phyloP scores from a whole-genome alignment of 441 rosid species.

The Cnidoscolus chayamansa region DNA sequence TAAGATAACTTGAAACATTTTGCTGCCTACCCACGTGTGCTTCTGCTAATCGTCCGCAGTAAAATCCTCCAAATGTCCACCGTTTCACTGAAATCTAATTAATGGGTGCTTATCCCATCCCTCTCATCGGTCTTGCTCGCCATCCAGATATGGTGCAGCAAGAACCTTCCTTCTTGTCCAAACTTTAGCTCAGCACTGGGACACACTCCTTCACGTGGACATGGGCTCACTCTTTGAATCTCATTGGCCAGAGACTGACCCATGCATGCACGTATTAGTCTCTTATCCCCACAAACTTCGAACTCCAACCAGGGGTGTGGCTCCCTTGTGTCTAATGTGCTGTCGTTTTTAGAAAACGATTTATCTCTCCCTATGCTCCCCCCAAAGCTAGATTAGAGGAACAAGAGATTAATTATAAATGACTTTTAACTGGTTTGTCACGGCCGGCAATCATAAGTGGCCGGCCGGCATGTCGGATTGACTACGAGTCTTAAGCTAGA shows the following conservation, averaged over 20 bases:
- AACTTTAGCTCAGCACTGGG: constrained; percentile 15
- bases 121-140: too few relatives aligned
- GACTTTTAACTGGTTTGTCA: constrained; percentile 17
- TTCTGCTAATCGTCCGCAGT: too few relatives aligned
- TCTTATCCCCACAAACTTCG: background rate
- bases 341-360: constrained; percentile 16
- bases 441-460: constrained; percentile 26
- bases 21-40: background rate
- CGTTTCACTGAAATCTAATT: background rate
- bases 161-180: constrained; percentile 5
- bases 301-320: background rate
- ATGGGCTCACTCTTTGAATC: constrained; percentile 8
- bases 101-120: background rate
- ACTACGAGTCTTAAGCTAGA: constrained; percentile 8
- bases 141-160: background rate
- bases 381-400: background rate
- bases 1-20: background rate
- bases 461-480: constrained; percentile 32
- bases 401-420: constrained; percentile 5
- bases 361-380: constrained; percentile 4
- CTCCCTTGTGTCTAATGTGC: background rate
- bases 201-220: constrained; percentile 18
- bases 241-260: constrained; percentile 16
- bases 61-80: too few relatives aligned
- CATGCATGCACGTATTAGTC: constrained; percentile 15